Evolutionary conservation across 805 yeast genomes (phyloP).

Genomic region (Candida pseudoglaebosa): DNA sequence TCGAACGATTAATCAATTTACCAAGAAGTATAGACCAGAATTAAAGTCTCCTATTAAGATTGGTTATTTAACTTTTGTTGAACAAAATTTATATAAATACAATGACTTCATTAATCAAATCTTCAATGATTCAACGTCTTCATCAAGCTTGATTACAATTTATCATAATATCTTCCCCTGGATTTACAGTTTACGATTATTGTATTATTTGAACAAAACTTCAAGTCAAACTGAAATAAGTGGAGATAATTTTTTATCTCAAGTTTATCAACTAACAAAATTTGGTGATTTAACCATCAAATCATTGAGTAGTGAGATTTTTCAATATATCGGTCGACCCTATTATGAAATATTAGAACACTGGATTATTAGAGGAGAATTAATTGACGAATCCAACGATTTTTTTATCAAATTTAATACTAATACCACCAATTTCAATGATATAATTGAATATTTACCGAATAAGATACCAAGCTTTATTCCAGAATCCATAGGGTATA

Average conservation of each 20-base stretch:
- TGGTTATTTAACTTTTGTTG: slow-evolving; percentile 53
- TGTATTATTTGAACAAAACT: slow-evolving; percentile 40
- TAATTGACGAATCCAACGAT: slow-evolving; percentile 52
- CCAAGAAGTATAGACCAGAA: slow-evolving; percentile 24
- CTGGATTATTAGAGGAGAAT: slow-evolving; percentile 71
- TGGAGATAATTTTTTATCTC: slow-evolving; percentile 53
- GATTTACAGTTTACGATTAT: slow-evolving; percentile 53
- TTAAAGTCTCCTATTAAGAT: slow-evolving; percentile 52
- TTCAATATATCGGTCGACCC: slow-evolving; percentile 48
- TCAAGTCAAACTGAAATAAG: slow-evolving; percentile 24
- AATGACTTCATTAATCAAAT: slow-evolving; percentile 31
- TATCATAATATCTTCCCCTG: slow-evolving; percentile 45
- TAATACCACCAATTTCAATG: slow-evolving; percentile 26
- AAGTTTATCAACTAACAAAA: slow-evolving; percentile 45
- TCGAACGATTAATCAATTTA: slow-evolving; percentile 35
- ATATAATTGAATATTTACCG: slow-evolving; percentile 27
- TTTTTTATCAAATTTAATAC: slow-evolving; percentile 52
- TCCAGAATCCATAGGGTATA: slow-evolving; percentile 31
- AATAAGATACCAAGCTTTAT: slow-evolving; percentile 43
- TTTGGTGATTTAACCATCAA: slow-evolving; percentile 63
- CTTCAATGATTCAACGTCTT: slow-evolving; percentile 20
- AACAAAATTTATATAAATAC: slow-evolving; percentile 33
- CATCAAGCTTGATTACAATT: slow-evolving; percentile 30
- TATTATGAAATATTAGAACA: slow-evolving; percentile 54
- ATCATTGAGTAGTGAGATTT: slow-evolving; percentile 40